Evolutionary conservation across 2,329 filamentous ascomycete species (phyloP), one percentile per base, ranked within the genome.

Genomic region (Ophiostoma angusticollis): DNA sequence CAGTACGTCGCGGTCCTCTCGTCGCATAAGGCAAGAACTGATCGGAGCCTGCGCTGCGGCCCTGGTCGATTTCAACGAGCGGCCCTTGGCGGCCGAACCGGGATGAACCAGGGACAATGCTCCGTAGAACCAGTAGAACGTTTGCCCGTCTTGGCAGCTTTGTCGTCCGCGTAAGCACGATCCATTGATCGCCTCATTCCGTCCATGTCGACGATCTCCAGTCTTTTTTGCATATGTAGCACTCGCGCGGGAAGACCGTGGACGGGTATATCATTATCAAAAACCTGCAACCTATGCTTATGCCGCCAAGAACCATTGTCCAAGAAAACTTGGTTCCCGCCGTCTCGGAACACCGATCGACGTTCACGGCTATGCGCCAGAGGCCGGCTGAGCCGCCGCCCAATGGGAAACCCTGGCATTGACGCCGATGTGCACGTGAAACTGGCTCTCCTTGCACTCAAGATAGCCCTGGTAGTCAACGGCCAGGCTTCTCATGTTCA

Each of bases 251-350:
- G n/a, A n/a, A n/a, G n/a, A n/a, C n/a, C n/a, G n/a, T n/a, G n/a
- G n/a, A n/a, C n/a, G n/a, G n/a, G n/a, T n/a, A n/a, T n/a, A n/a
- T n/a, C n/a, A n/a, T n/a, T 37, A 37, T 31, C 35, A 25, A 7
- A 33, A 28, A 22, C 18, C 32, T 4, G 12, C 16, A 36, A 12
- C 23, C 31, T 13, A 23, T 23, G 18, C n/a, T n/a, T n/a, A n/a
- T n/a, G n/a, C n/a, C n/a, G n/a, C 36, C 36, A 38, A 38, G 13
- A 21, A 23, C 30, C 35, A 21, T 23, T 27, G 6, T 23, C 31
- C 31, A 34, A n/a, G n/a, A n/a, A n/a, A 21, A 19, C 21, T 23
- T n/a, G 31, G 38, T 32, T 40, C 38, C 31, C 32, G 35, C 21
- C 19, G 16, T 22, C 25, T 30, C 31, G 16, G 31, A 31, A 35